Evolutionary conservation across 257 asterid genomes (phyloP).

Genomic region (Haberlea rhodopensis): DNA sequence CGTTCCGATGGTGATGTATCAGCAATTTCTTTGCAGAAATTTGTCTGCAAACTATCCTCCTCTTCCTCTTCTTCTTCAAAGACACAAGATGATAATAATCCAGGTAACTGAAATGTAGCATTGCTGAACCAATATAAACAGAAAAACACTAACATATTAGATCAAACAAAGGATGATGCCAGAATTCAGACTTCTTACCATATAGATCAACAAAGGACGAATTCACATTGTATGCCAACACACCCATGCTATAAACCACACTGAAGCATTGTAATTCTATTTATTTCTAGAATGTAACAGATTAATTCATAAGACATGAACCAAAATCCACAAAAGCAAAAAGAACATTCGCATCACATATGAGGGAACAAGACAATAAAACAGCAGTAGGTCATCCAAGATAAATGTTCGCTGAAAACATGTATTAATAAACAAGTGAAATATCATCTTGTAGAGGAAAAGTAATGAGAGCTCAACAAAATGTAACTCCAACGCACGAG

Average conservation of each 20-base stretch:
- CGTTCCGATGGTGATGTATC: slow-evolving; percentile 45
- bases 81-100: slow-evolving; percentile 39
- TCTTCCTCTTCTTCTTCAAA: slow-evolving; percentile 65
- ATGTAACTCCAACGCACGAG: background rate
- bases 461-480: background rate
- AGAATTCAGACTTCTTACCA: slow-evolving; percentile 6
- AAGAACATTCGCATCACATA: slow-evolving; percentile 15
- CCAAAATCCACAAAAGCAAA: slow-evolving; percentile 7
- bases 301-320: slow-evolving; percentile 15
- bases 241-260: slow-evolving; percentile 16
- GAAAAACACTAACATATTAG: slow-evolving; percentile 17
- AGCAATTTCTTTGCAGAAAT: slow-evolving; percentile 38
- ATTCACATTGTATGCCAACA: slow-evolving; percentile 19
- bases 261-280: slow-evolving; percentile 7
- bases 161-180: slow-evolving; percentile 13
- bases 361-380: background rate
- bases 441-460: background rate
- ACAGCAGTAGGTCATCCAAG: background rate
- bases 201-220: background rate
- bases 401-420: too few species aligned
- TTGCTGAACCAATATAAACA: slow-evolving; percentile 47
- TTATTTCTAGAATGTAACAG: slow-evolving; percentile 2
- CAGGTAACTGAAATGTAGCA: slow-evolving; percentile 62
- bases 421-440: background rate
- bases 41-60: slow-evolving; percentile 47